Evolutionary conservation across 108 stramenopile genomes (phyloP), one percentile per base, ranked within the genome.

Genomic region (Licmophora abbreviata): DNA sequence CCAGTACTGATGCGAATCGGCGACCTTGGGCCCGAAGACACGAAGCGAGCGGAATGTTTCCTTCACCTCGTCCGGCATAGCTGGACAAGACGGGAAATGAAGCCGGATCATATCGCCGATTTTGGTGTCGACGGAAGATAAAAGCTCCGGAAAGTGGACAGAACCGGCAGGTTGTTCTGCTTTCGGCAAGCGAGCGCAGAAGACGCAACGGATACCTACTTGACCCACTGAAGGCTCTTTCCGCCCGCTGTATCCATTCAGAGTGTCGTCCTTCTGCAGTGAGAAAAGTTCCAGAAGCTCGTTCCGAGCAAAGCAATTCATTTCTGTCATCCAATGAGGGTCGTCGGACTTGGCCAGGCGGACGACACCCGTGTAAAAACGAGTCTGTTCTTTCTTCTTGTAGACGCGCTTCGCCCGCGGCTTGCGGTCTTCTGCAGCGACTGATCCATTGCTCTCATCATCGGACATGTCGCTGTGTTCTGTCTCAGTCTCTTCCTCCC

Each of bases 251-350:
- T 78, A 78, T 14, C 77, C 71, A 24, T 69, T 62, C 25, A 69
- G 54, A 22, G 42, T 31, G 43, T 83, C 88, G 11, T 72, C 62
- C 20, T 77, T 65, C 12, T 49, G 46, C n/a, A 72, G 70, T 29
- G 69, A 72, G 40, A 85, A 91, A 1, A 83, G 73, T 67, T 91
- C 88, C 3, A 79, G 69, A 4, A 85, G 53, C 42, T 92, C 83
- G 36, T 71, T 73, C 35, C 89, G 71, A 11, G 82, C 69, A 54
- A 83, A 92, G 46, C 85, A 83, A 18, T 84, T 65, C 47, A 76
- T 67, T 31, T 92, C 85, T 9, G 89, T 80, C 8, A 92, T 63
- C 83, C 83, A 92, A 54, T 79, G 64, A 1, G 63, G 34, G 51
- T 92, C 89, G 48, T 92, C 89, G 17, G 61, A 45, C 41, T 78